A percentile compares a stretch with the other conserved stretches of the same genome.
These are phyloP conservation scores for Calocera viscosa DNA, from an alignment of 768 basidiomycete species.

Conservation along the genomic window DNA sequence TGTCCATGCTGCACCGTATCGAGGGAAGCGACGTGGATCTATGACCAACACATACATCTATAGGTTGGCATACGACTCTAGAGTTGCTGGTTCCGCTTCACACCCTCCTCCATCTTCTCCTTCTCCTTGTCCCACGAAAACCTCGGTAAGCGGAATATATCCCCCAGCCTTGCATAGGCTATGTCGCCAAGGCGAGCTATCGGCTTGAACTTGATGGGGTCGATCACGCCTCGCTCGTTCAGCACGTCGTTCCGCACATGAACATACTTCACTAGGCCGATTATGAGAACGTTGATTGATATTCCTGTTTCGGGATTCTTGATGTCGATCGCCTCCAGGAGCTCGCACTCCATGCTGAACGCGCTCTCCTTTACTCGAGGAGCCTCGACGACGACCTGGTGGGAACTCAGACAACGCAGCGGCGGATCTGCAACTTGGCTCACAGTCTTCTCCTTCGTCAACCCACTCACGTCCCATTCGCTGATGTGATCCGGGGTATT, in stretches of 20 bases:
- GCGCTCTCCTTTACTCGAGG: slow-evolving; percentile 46
- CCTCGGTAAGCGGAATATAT: slow-evolving; percentile 26
- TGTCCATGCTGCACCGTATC: too few relatives aligned
- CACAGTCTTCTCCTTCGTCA: slow-evolving; percentile 44
- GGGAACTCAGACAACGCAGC: slow-evolving; percentile 10
- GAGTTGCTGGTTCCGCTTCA: background rate
- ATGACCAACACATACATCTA: slow-evolving; percentile 10
- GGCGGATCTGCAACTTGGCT: slow-evolving; percentile 19
- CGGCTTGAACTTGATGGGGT: slow-evolving; percentile 29
- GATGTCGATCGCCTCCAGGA: slow-evolving; percentile 42
- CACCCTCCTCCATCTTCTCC: slow-evolving; percentile 9
- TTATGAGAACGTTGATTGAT: slow-evolving; percentile 31
- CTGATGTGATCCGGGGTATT: slow-evolving; percentile 42
- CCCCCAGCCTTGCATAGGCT: slow-evolving; percentile 26
- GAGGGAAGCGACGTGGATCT: slow-evolving; percentile 41
- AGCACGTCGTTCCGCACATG: slow-evolving; percentile 38
- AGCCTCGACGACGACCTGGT: slow-evolving; percentile 38
- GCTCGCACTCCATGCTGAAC: slow-evolving; percentile 50
- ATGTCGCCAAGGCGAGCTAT: slow-evolving; percentile 32
- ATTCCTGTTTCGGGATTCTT: slow-evolving; percentile 31
- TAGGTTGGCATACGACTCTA: background rate
- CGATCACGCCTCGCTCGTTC: slow-evolving; percentile 26
- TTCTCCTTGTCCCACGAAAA: slow-evolving; percentile 13
- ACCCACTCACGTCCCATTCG: slow-evolving; percentile 51
- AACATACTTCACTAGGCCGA: slow-evolving; percentile 44